phyloP scores from a whole-genome alignment of 2,329 filamentous ascomycete genomes.

The Ophiosphaerella narmari region DNA sequence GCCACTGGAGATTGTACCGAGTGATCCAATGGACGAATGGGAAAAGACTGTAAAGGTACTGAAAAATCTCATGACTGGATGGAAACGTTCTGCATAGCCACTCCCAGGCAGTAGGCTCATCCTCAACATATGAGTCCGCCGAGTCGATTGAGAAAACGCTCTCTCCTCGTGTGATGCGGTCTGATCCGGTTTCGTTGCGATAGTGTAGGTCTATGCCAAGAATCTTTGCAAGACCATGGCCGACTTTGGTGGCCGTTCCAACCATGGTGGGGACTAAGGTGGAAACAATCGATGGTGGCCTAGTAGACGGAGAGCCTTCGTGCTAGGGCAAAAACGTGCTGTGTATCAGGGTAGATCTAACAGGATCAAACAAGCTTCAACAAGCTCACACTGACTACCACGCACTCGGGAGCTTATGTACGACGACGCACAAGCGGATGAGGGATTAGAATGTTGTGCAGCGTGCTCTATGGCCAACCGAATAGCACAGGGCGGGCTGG shows the following conservation, averaged over 20 bases:
- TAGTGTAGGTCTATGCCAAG: conserved; percentile 82
- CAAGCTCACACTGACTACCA: conserved; percentile 25
- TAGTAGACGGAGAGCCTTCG: background rate
- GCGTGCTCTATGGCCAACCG: conserved; percentile 4
- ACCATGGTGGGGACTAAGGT: conserved; percentile 22
- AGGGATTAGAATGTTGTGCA: conserved; percentile 13
- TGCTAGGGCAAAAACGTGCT: conserved; percentile 11
- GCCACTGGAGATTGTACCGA: conserved; percentile 88
- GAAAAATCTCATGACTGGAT: conserved; percentile 54
- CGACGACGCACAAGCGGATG: conserved; percentile 10
- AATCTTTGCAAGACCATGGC: conserved; percentile 74
- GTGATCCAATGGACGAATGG: conserved; percentile 89
- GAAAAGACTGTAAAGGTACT: conserved; percentile 75
- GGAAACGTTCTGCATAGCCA: conserved; percentile 72
- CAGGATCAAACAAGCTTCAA: conserved; percentile 34
- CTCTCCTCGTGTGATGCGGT: conserved; percentile 75
- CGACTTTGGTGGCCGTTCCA: conserved; percentile 59
- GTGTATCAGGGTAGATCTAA: conserved; percentile 11
- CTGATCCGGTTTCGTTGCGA: conserved; percentile 61
- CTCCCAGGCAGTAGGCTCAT: conserved; percentile 74
- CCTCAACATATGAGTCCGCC: conserved; percentile 78
- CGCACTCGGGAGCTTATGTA: conserved; percentile 37
- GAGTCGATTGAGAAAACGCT: conserved; percentile 76
- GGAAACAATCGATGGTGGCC: background rate
- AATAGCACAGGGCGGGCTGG: conserved; percentile 2